Conservation (phyloP, 768 basidiomycete genomes). For the Mycena capillaripes region DNA sequence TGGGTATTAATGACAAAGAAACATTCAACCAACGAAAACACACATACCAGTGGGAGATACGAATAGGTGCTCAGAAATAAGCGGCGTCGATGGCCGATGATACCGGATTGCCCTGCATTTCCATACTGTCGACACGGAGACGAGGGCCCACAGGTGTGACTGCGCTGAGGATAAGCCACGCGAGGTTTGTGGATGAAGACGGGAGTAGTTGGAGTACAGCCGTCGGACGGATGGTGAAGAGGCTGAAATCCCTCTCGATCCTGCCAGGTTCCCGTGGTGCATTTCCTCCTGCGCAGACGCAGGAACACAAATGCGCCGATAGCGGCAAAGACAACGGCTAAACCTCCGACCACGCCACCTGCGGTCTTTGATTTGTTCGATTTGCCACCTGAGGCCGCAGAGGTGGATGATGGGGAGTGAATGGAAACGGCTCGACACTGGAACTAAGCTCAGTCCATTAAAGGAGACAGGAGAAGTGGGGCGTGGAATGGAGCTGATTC, state of each 20-base stretch:
- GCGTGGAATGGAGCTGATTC: not conserved
- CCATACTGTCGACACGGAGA: slow-evolving; percentile 23
- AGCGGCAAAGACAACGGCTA: slow-evolving; percentile 19
- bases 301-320: slow-evolving; percentile 18
- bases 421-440: not conserved
- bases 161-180: slow-evolving; percentile 1
- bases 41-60: not conserved
- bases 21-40: not conserved
- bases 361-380: slow-evolving; percentile 26
- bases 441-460: not conserved
- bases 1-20: not conserved
- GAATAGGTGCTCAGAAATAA: not conserved
- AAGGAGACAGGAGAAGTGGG: not conserved
- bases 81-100: slow-evolving; percentile 10
- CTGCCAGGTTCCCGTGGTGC: slow-evolving; percentile 21
- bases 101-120: slow-evolving; percentile 6
- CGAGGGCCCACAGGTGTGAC: not conserved
- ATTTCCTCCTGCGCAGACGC: slow-evolving; percentile 29
- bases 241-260: slow-evolving; percentile 28
- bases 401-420: not conserved
- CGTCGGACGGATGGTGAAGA: slow-evolving; percentile 32
- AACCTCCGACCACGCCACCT: slow-evolving; percentile 23
- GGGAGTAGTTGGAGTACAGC: slow-evolving; percentile 30
- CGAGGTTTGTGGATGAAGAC: slow-evolving; percentile 21
- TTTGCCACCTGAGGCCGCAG: not conserved